Conservation (phyloP, 2,329 filamentous ascomycete genomes). For the Dothidotthia symphoricarpi region DNA sequence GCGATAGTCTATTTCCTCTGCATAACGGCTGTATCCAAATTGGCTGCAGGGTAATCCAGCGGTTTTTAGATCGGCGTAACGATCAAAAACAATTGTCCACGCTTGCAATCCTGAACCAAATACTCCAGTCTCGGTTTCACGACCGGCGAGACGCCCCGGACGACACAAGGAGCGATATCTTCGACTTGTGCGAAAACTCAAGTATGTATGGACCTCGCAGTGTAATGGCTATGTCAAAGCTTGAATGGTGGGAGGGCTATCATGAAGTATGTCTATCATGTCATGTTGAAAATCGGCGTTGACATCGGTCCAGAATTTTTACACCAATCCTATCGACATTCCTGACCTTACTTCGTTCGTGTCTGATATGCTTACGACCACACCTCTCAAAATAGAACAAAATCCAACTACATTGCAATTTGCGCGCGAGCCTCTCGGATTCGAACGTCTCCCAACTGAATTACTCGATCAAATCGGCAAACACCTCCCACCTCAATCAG, state of each 20-base stretch:
- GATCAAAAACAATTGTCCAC: conserved; percentile 1
- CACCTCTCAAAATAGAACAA: not conserved
- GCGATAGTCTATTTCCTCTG: conserved; percentile 23
- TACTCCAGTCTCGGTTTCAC: conserved; percentile 15
- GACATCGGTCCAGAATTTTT: conserved; percentile 20
- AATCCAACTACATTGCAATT: not conserved
- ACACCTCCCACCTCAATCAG: conserved; percentile 13
- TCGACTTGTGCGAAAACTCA: conserved; percentile 12
- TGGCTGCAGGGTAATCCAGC: conserved; percentile 17
- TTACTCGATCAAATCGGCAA: conserved; percentile 4
- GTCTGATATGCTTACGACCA: conserved; percentile 9
- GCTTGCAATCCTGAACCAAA: conserved; percentile 8
- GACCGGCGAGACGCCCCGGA: not conserved
- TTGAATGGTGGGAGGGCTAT: conserved; percentile 27
- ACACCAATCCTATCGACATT: conserved; percentile 19
- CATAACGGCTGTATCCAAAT: conserved; percentile 26
- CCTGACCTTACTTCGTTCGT: conserved; percentile 10
- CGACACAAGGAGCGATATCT: conserved; percentile 14
- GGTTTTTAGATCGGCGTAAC: conserved; percentile 1
- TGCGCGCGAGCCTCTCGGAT: not conserved
- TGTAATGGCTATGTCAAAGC: conserved; percentile 15
- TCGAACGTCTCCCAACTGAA: conserved; percentile 6
- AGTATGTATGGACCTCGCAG: conserved; percentile 18
- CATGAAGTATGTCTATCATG: conserved; percentile 18
- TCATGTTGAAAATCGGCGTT: not conserved